These are phyloP conservation scores for Selaginella moellendorffii DNA, from an alignment of 75 land plant genomes.

Conservation along the genomic window DNA sequence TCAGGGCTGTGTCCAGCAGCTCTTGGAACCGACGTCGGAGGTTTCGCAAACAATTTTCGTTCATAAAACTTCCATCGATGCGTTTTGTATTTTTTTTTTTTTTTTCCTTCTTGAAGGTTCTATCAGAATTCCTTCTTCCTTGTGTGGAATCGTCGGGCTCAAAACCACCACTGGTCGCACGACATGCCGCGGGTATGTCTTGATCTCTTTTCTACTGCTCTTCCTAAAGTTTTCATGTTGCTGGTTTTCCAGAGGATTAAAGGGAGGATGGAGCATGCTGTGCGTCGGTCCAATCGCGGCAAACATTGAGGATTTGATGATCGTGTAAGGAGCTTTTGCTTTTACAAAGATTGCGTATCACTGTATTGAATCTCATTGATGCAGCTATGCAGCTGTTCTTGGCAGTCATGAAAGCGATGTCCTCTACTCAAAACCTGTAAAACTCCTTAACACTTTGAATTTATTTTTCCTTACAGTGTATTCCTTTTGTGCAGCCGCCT, in stretches of 20 bases:
- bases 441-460: neutral
- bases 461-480: neutral
- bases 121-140: constrained; percentile 74
- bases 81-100: too few relatives aligned
- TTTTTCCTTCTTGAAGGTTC: too few relatives aligned
- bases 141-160: constrained; percentile 85
- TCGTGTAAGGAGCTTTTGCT: constrained; percentile 50
- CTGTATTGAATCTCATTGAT: neutral
- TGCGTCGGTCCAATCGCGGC: constrained; percentile 79
- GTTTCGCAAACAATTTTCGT: too few relatives aligned
- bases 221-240: too few relatives aligned
- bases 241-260: constrained; percentile 4
- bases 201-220: too few relatives aligned
- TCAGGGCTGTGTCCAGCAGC: constrained; percentile 10
- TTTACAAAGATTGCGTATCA: neutral
- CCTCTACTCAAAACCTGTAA: constrained; percentile 55
- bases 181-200: constrained; percentile 50
- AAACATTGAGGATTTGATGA: constrained; percentile 69
- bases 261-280: constrained; percentile 62
- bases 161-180: constrained; percentile 84
- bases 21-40: constrained; percentile 6
- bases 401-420: constrained; percentile 52
- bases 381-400: constrained; percentile 84
- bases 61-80: too few relatives aligned
- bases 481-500: constrained; percentile 30